Percentiles rank a stretch among this genome's conserved stretches.
These are phyloP conservation scores for Fraxinus pennsylvanica DNA, from an alignment of 257 asterid species.

Conservation along the genomic window DNA sequence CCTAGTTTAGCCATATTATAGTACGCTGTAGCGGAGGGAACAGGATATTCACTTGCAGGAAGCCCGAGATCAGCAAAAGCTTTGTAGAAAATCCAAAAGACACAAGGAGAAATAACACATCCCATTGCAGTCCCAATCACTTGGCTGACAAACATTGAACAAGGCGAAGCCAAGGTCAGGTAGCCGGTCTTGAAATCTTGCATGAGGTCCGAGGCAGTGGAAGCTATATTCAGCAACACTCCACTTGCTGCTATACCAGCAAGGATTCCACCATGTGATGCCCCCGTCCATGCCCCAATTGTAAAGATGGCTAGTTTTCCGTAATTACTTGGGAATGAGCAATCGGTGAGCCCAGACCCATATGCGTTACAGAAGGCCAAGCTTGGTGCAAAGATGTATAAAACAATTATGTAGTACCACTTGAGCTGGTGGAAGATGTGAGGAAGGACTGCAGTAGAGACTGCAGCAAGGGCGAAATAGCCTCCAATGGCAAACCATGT, in stretches of 20 bases:
- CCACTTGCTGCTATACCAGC: conserved; percentile 74
- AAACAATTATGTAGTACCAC: conserved; percentile 57
- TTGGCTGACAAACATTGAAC: conserved; percentile 73
- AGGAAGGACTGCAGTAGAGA: conserved; percentile 54
- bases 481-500: conserved; percentile 51
- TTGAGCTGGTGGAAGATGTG: conserved; percentile 54
- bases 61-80: conserved; percentile 57
- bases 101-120: conserved; percentile 60
- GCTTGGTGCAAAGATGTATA: conserved; percentile 56
- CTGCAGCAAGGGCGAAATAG: conserved; percentile 39
- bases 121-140: conserved; percentile 74
- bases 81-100: conserved; percentile 59
- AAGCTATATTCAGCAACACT: conserved; percentile 65
- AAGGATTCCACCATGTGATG: conserved; percentile 54
- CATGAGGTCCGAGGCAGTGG: conserved; percentile 63
- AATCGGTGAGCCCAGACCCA: conserved; percentile 65
- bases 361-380: conserved; percentile 71
- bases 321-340: conserved; percentile 65
- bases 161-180: conserved; percentile 63
- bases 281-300: conserved; percentile 64
- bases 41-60: conserved; percentile 54
- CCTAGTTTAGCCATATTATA: conserved; percentile 65
- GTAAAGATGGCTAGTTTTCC: conserved; percentile 68
- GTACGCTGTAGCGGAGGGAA: conserved; percentile 53
- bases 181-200: conserved; percentile 74